Evolutionary conservation across 192 early-diverging fungal genomes (phyloP), one percentile per base, ranked within the genome.

Genomic region (Funneliformis mosseae): DNA sequence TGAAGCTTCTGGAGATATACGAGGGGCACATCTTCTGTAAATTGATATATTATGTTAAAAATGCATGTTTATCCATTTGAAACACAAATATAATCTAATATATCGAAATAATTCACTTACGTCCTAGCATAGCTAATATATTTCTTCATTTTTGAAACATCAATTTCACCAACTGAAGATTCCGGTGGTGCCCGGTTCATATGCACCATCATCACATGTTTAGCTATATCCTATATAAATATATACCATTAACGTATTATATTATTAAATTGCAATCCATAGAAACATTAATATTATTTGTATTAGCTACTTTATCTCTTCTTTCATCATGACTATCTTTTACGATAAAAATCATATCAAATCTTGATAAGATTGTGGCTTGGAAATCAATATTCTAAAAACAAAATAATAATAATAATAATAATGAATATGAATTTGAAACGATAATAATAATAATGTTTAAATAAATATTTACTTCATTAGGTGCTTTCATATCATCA

Each of bases 341-440:
- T 43, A 99, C 93, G 81, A 99, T 98, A 78, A 99, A 99, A 80
- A 99, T 99, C 92, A 99, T 94, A 87, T 99, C 98, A 77, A 99
- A 99, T 87, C 98, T 93, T 62, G 98, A 99, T 87, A 99, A 91
- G 79, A 99, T 98, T 4, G 98, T 99, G 1, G 97, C 95, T 90
- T 99, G 98, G 88, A 99, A 99, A 87, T 99, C 98, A 82, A 99
- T 99, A 82, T 99, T 99, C 91, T 79, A 71, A 23, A 10, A 67
- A 21, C 92, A 76, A 21, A 66, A 7, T 8, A 27, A 74, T 8
- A 38, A 61, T 21, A 38, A 71, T 4, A 41, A 62, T 16, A 25
- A 14, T n/a, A 41, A 16, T 1, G 25, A 43, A 66, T 77, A 63
- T 8, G 9, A 41, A 23, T 6, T n/a, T 25, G 21, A 11, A 21